phyloP scores from a whole-genome alignment of 371 early-diverging fungal species.

The Rhizopus microsporus region DNA sequence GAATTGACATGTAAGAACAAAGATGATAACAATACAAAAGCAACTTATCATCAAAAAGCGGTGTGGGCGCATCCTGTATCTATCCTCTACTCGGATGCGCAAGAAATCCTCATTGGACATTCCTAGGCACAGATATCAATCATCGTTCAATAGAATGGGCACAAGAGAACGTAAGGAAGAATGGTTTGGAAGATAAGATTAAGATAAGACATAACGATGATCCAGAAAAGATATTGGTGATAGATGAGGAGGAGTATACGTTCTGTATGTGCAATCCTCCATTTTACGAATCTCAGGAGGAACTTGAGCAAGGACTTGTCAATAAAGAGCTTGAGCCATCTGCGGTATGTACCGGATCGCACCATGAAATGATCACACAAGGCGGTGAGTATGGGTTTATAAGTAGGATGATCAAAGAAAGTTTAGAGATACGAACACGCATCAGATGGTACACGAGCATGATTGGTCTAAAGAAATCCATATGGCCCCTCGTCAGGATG shows the following conservation, averaged over 20 bases:
- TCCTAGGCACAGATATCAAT: constrained; percentile 67
- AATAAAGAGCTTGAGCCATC: constrained; percentile 51
- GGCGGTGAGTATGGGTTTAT: constrained; percentile 73
- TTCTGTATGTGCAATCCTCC: constrained; percentile 82
- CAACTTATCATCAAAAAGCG: constrained; percentile 36
- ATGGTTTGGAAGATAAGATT: constrained; percentile 49
- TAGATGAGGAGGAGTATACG: constrained; percentile 35
- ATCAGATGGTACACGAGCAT: constrained; percentile 70
- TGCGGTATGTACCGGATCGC: constrained; percentile 63
- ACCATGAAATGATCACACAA: constrained; percentile 61
- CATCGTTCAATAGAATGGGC: constrained; percentile 55
- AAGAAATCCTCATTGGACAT: constrained; percentile 47
- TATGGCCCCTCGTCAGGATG: constrained; percentile 36
- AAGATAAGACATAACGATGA: constrained; percentile 36
- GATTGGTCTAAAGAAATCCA: constrained; percentile 58
- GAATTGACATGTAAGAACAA: constrained; percentile 63
- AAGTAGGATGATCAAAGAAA: constrained; percentile 56
- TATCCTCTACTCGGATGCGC: constrained; percentile 70
- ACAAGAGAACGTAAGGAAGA: constrained; percentile 52
- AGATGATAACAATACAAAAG: background rate
- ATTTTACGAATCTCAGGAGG: constrained; percentile 56
- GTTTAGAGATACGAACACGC: constrained; percentile 33
- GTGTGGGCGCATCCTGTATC: constrained; percentile 77
- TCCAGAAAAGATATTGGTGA: constrained; percentile 29
- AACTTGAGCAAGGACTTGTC: constrained; percentile 39